Conservation (phyloP, 139 green algal genomes). For the Chlorella sp. region DNA sequence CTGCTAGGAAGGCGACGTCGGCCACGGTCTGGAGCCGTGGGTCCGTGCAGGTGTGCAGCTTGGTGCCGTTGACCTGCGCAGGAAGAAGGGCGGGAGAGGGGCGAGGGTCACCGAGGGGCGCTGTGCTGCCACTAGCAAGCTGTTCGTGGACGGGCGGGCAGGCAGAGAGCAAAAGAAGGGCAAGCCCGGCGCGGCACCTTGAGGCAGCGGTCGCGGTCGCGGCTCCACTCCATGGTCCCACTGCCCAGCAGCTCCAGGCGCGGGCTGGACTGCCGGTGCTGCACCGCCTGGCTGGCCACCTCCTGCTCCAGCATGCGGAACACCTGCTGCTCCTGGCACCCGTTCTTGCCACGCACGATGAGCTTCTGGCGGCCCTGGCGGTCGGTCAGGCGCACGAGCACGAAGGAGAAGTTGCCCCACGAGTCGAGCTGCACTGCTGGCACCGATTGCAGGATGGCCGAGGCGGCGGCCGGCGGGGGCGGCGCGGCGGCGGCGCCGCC, state of each 20-base stretch:
- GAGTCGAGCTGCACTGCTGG: constrained; percentile 65
- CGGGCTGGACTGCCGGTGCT: constrained; percentile 40
- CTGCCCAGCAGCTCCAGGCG: constrained; percentile 56
- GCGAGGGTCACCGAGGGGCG: too few species aligned
- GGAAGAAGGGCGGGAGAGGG: too few species aligned
- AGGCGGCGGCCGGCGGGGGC: neutral
- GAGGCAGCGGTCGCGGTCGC: constrained; percentile 48
- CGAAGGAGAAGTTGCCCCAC: constrained; percentile 63
- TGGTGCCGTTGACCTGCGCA: constrained; percentile 3
- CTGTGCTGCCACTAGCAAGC: too few species aligned
- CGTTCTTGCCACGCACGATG: constrained; percentile 67
- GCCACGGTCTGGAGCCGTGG: constrained; percentile 4
- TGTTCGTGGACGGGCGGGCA: too few species aligned
- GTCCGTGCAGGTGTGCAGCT: constrained; percentile 14
- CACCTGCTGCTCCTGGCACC: constrained; percentile 51
- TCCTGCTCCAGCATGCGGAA: constrained; percentile 24
- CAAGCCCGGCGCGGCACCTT: too few species aligned
- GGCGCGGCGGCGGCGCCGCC: neutral
- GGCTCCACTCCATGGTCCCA: constrained; percentile 67
- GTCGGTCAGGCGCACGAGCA: constrained; percentile 53
- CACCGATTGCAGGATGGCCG: constrained; percentile 21
- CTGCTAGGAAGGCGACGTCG: neutral
- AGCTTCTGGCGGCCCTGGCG: constrained; percentile 52
- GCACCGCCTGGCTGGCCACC: constrained; percentile 1
- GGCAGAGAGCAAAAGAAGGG: too few species aligned